Evolutionary conservation across 129 eudicot genomes (phyloP).

Genomic region (Scalesia atractyloides): DNA sequence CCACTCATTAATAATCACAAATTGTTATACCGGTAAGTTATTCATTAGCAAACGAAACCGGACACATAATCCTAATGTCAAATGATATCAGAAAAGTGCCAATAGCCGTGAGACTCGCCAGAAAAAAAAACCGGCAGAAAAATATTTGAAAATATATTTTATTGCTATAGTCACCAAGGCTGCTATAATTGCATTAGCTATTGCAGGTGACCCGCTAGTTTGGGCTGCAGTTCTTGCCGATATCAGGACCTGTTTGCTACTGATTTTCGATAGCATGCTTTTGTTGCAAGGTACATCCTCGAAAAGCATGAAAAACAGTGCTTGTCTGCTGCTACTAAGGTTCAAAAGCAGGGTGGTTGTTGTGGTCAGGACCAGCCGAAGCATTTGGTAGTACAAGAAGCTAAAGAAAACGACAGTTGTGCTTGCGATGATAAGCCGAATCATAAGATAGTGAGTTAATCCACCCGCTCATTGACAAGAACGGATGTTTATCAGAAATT

Average conservation of each 20-base stretch:
- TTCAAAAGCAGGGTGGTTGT: constrained; percentile 17
- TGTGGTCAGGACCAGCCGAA: constrained; percentile 5
- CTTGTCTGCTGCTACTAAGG: constrained; percentile 6
- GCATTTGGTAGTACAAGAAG: constrained; percentile 27
- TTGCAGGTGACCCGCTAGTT: constrained; percentile 79
- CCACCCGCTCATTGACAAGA: constrained; percentile 26
- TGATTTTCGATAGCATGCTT: too few species aligned
- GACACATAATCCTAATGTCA: constrained; percentile 76
- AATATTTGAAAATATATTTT: constrained; percentile 63
- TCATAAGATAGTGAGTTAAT: constrained; percentile 31
- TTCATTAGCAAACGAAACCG: constrained; percentile 76
- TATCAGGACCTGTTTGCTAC: constrained; percentile 85
- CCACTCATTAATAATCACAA: constrained; percentile 39
- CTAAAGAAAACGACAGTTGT: constrained; percentile 15
- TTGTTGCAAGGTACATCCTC: constrained; percentile 39
- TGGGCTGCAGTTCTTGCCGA: constrained; percentile 97
- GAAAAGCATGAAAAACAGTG: constrained; percentile 11
- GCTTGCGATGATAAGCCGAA: constrained; percentile 1
- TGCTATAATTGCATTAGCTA: constrained; percentile 66
- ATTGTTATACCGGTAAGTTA: constrained; percentile 66
- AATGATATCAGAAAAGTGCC: constrained; percentile 77
- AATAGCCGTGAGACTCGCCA: constrained; percentile 55
- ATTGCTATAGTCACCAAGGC: constrained; percentile 59
- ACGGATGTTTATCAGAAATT: constrained; percentile 57
- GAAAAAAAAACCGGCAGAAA: too few species aligned